Base-by-base conservation (phyloP, 768 basidiomycete species). In the Termitomyces sp. region DNA sequence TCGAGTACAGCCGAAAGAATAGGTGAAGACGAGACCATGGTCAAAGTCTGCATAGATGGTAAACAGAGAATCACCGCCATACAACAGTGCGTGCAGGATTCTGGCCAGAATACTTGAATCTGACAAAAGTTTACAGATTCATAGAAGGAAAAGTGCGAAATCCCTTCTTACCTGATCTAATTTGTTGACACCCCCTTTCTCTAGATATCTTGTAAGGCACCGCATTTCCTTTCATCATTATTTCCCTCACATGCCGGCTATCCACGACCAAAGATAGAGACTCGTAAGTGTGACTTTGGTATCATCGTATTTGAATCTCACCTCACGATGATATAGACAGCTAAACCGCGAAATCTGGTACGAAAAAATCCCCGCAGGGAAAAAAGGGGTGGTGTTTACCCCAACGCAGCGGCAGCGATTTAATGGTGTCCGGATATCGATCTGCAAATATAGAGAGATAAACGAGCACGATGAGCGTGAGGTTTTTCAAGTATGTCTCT, bases 11-110 rank as follows among this genome's bases (percentile, higher is more conserved):
- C 79, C 40, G 77, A 81, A 5, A 73, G 70, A 0, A 56, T 62
- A 3, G 66, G 71, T 17, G 71, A 76, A 3, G 77, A 84, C 38
- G 81, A 79, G 4, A 70, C 68, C 7, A 82, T 83, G 63, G 66
- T 67, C 20, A 77, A 82, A 25, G 77, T 77, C 0, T 89, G 87
- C 62, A 87, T 88, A 14, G 89, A 89, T 63, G 88, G 88, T n/a
- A 89, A 89, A 68, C 88, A 89, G 64, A 77, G 88, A 37, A 68
- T 89, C 62, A 88, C 88, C 0, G 88, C 88, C 0, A 83, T 89
- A 32, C 77, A 79, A 63, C 77, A 80, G 87, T 88, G 45, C 17
- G 67, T 60, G 25, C 17, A 51, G n/a, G 43, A 34, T 61, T 42
- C 29, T 55, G 46, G 8, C 36, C 36, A 32, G 36, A 15, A 55